Base-by-base conservation (phyloP, 352 stramenopile genomes). In the Nannochloropsis limnetica region DNA sequence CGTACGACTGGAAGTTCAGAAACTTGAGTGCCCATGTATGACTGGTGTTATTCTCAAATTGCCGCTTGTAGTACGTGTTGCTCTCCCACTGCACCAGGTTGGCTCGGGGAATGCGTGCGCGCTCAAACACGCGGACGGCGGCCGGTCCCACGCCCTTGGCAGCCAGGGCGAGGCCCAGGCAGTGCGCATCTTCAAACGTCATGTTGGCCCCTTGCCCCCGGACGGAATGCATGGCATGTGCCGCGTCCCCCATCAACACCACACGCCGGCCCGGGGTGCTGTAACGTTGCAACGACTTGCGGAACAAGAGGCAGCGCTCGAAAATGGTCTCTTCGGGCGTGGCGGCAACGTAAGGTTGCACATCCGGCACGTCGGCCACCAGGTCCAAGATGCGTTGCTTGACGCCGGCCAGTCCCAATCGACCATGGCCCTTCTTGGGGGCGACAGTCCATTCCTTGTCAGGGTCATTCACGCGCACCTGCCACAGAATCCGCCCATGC, bases 171-270 rank as follows among this genome's bases (percentile, higher is more conserved):
- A 74, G 61, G n/a, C 61, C 61, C 61, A 74, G 61, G 25, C 61
- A 74, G 61, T 74, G 61, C 8, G 61, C 61, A 74, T 74, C 61
- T 74, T 74, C 61, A 74, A 74, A 74, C 11, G 61, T 74, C 61
- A 74, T 74, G 11, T 74, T 74, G 20, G 61, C 61, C 15, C 61
- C 61, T 29, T 74, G 61, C n/a, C 61, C 61, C 2, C 61, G 61
- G n/a, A 74, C 61, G 25, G 61, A 74, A 29, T 74, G 61, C 61
- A 74, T 74, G n/a, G 61, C 61, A 29, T 74, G 61, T 1, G 61
- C 61, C 25, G 61, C 61, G 22, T 74, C 61, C 1, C 61, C 61
- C 61, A 74, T 27, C 0, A 74, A 74, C n/a, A 74, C 61, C 25
- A 74, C 61, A 25, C 20, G 61, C 61, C 61, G 61, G 9, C 61